Base-by-base conservation (phyloP, 1,139 yeast genomes). In the Pichia sp. region DNA sequence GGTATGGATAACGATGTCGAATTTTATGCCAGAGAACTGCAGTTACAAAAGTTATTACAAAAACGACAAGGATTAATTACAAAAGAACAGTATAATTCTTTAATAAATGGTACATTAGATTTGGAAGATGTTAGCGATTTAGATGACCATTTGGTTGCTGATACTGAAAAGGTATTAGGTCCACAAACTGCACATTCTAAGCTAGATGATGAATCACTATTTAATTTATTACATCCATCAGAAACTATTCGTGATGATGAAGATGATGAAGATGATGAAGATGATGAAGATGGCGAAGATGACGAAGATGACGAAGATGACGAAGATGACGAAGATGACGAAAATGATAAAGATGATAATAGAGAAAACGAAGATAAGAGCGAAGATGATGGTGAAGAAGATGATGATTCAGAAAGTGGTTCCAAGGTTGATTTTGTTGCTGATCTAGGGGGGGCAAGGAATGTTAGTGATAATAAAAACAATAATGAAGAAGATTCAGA, bases 1-100 rank as follows among this genome's bases (percentile, higher is more conserved):
- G 89, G 84, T 58, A 81, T 73, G 19, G 90, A 83, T 10, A 54
- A 73, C 50, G 81, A 78, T 54, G 63, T 61, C 2, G 72, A 62
- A 30, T 85, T 86, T 64, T 86, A 79, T 62, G 82, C 69, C 45
- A 73, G 80, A 55, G 95, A 86, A 62, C 75, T 73, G 54, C 68
- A 71, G 55, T 70, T 84, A 53, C 76, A 88, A 54, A 70, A 65
- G 31, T 52, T 71, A 11, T 56, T 73, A 49, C 62, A 59, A 45
- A 54, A 54, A 9, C 63, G 66, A 45, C 63, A 60, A 38, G 73
- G 72, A n/a, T 49, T 53, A 36, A 56, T 70, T 34, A 60, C 67
- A 14, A 57, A 64, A 8, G 68, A 60, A 3, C 68, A 69, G 51
- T 63, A 67, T 44, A 59, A 56, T 47, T 53, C 57, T 7, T 52